Evolutionary conservation across 257 asterid genomes (phyloP), one percentile per base, ranked within the genome.

Genomic region (Ballota nigra): DNA sequence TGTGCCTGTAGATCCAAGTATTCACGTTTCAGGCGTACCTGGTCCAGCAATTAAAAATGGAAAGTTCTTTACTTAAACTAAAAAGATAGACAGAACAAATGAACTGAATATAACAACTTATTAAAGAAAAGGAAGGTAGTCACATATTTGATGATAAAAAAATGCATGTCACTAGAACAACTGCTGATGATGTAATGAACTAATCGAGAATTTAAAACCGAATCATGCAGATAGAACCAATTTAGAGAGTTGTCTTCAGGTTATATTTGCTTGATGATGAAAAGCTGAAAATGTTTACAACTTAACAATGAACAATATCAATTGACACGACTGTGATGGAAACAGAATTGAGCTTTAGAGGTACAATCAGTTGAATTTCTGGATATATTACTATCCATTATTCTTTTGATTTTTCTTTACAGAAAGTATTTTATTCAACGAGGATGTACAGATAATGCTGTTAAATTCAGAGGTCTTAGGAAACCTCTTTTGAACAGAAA

Each of bases 11-110:
- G 89, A 84, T 94, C 99, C 94, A 94, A 79, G 86, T 74, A 95
- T 70, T 95, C 99, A n/a, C 99, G 99, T 76, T 95, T 95, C 77
- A 95, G 87, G 72, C 99, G 97, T 78, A 95, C 92, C 99, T 95
- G 90, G 68, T 23, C 80, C 70, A 80, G 66, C 81, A 78, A 56
- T 62, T 36, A 57, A 33, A 68, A 40, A 72, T 23, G 20, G 38
- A 64, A 73, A 34, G 15, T 41, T 66, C n/a, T 20, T 73, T 18
- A 78, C 55, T 59, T 41, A 41, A 16, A 49, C 47, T 40, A 49
- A 69, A 31, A 61, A 58, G 29, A 38, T 24, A 22, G 31, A 74
- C 45, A 63, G 28, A 10, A 20, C 47, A 73, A 43, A 62, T 40
- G 20, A 63, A 58, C 12, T 36, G 49, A 56, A 51, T 55, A 66